These are phyloP conservation scores for Chlamydomonas sp. DNA, from an alignment of 139 green algal species.

Conservation along the genomic window DNA sequence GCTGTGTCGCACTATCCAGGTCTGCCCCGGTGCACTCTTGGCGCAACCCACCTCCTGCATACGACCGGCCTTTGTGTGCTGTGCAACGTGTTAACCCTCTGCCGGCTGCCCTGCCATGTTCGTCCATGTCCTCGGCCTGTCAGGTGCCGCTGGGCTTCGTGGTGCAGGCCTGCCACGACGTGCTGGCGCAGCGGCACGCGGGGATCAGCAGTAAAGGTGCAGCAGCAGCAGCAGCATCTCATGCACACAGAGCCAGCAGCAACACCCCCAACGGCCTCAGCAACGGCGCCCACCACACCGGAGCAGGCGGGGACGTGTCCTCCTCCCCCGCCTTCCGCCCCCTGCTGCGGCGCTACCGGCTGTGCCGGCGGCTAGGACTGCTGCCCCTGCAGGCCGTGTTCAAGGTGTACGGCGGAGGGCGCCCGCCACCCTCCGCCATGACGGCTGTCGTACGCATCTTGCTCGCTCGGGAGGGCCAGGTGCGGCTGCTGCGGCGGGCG, in stretches of 20 bases:
- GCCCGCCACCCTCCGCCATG: neutral
- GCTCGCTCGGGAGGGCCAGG: neutral
- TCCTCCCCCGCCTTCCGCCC: neutral
- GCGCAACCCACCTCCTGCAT: too few species aligned
- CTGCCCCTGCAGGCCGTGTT: slow-evolving; percentile 49
- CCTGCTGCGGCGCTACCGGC: neutral
- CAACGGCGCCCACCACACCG: too few species aligned
- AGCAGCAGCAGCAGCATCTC: too few species aligned
- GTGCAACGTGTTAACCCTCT: neutral
- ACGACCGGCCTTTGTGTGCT: neutral
- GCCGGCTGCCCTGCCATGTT: neutral
- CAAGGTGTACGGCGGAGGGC: slow-evolving; percentile 24
- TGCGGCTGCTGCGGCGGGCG: neutral
- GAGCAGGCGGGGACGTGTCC: too few species aligned
- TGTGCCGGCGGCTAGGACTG: slow-evolving; percentile 3
- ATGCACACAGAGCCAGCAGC: too few species aligned
- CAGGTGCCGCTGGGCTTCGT: slow-evolving; percentile 38
- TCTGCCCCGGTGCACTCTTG: too few species aligned
- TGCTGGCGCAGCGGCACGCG: neutral
- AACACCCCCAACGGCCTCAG: too few species aligned
- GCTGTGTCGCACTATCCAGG: neutral
- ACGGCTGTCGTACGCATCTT: slow-evolving; percentile 2
- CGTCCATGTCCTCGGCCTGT: neutral
- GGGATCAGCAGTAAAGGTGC: neutral
- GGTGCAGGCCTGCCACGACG: neutral